A percentile compares a stretch with the other conserved stretches of the same genome.
Conservation (phyloP, 1,284 basidiomycete species). For the Tilletia walkeri region DNA sequence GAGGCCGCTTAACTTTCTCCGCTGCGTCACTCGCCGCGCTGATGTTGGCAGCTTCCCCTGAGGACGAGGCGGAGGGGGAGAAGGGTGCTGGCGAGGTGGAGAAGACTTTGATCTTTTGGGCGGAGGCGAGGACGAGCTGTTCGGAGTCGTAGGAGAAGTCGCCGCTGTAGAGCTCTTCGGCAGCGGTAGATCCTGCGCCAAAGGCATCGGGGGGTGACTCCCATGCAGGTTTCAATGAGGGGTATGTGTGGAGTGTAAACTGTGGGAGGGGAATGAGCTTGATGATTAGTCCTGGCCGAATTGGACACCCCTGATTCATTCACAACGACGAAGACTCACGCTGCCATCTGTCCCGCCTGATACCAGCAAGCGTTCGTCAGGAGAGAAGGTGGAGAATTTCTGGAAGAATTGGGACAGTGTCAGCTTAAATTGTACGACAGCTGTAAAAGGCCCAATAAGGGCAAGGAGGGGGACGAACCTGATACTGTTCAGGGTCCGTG, state of each 20-base stretch:
- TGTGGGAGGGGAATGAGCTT: neutral
- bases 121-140: constrained; percentile 45
- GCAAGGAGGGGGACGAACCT: constrained; percentile 15
- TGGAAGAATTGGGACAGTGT: constrained; percentile 7
- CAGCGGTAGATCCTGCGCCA: constrained; percentile 18
- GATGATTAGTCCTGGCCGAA: neutral
- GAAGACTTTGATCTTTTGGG: constrained; percentile 39
- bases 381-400: constrained; percentile 40
- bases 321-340: constrained; percentile 15
- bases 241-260: constrained; percentile 42
- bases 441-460: neutral
- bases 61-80: neutral
- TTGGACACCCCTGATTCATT: neutral
- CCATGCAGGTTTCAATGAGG: constrained; percentile 36
- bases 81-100: constrained; percentile 33
- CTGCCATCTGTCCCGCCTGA: constrained; percentile 44
- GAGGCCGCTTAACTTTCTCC: constrained; percentile 5
- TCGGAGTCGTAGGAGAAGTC: constrained; percentile 49
- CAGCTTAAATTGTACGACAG: neutral
- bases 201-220: constrained; percentile 32
- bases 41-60: constrained; percentile 1
- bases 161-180: constrained; percentile 45
- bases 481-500: constrained; percentile 41
- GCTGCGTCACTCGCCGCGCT: neutral
- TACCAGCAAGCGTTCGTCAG: constrained; percentile 41